Evolutionary conservation across 208 protist species (phyloP), one percentile per base, ranked within the genome.

Genomic region (Angomonas ambiguus): DNA sequence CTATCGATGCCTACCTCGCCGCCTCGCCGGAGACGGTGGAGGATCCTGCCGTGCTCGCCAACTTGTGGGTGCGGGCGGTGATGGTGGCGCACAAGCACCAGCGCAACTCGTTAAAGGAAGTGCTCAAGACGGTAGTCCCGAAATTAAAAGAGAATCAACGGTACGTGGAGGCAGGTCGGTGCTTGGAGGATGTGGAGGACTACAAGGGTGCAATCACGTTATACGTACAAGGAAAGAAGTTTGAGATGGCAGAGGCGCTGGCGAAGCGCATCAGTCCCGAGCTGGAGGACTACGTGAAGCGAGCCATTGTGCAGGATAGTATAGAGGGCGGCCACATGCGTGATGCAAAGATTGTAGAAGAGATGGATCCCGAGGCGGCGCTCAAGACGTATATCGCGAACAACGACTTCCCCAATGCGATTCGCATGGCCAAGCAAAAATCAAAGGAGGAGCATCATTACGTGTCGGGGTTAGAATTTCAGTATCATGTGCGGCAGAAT

Each of bases 1-100:
- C 96, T 10, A 97, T 99, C 56, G 96, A 98, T 64, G 82, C 89
- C n/a, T 98, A 98, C 74, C 82, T 98, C 32, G 80, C 79, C 59
- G 85, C 93, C 4, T 90, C 76, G 0, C 6, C 72, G 16, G 88
- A 93, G 32, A 83, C 72, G 33, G 81, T 92, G 53, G 35, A 67
- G 11, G 80, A 95, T 75, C 57, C 78, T 51, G 79, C 74, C 32
- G 74, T 82, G 71, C 70, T 91, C 27, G 96, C 94, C 38, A 87
- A 83, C 64, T 51, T 95, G 49, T 99, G 93, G 94, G 85, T 97
- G 67, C 89, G 96, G 30, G 95, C 95, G 27, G 92, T 99, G 34
- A 94, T 97, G 81, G 86, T 99, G 13, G 93, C 96, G 25, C 90
- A 92, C 75, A 97, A 94, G 71, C 89, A 98, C 69, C 72, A 81